Evolutionary conservation across 306 rosid genomes (phyloP).

Genomic region (Cicer arietinum): DNA sequence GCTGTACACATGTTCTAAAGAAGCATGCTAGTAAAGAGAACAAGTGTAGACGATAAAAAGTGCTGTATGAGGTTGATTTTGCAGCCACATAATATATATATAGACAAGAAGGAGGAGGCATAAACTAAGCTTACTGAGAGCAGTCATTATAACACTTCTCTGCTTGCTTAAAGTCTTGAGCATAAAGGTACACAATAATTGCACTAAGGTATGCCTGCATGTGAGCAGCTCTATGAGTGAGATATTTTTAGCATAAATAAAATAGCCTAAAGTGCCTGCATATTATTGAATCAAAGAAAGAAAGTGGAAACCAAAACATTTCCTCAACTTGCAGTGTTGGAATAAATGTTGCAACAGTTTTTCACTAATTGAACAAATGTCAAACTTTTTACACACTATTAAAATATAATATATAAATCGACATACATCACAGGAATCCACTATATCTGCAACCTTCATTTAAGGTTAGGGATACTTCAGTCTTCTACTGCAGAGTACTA

Average conservation of each 20-base stretch:
- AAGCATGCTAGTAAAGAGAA: background rate
- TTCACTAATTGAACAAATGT: background rate
- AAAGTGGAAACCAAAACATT: background rate
- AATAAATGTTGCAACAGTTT: background rate
- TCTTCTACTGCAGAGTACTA: background rate
- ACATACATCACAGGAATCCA: conserved; percentile 4
- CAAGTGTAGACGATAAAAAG: background rate
- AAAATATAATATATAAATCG: background rate
- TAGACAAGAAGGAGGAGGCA: conserved; percentile 16
- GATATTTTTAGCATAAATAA: background rate
- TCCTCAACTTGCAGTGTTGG: background rate
- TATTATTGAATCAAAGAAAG: background rate
- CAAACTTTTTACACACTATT: background rate
- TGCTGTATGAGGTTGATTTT: conserved; percentile 16
- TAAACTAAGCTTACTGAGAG: conserved; percentile 73
- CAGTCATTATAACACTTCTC: conserved; percentile 94
- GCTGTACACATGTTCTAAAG: background rate
- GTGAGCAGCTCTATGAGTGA: conserved; percentile 34
- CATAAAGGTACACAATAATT: conserved; percentile 78
- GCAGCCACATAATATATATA: background rate
- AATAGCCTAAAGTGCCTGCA: background rate
- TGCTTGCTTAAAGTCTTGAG: conserved; percentile 84
- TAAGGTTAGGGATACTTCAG: too few species aligned
- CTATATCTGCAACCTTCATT: too few species aligned
- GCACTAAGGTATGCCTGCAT: conserved; percentile 93